These are phyloP conservation scores for Delphinella strobiligena DNA, from an alignment of 2,329 filamentous ascomycete species.

Conservation along the genomic window DNA sequence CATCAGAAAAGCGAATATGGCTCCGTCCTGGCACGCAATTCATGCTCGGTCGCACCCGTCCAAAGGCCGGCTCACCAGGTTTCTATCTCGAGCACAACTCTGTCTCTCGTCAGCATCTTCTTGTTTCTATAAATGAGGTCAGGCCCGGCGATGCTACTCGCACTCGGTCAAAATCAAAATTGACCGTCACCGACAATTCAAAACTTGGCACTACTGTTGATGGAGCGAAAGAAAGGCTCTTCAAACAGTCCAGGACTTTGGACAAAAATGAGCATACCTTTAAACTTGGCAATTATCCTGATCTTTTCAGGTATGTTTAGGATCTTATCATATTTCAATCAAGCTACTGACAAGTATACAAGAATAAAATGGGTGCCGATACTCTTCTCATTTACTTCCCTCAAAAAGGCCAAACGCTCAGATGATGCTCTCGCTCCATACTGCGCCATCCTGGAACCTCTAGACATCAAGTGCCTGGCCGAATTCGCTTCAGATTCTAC, in stretches of 20 bases:
- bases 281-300: slow-evolving; percentile 57
- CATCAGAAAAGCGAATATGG: slow-evolving; percentile 61
- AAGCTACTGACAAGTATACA: slow-evolving; percentile 38
- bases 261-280: slow-evolving; percentile 50
- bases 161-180: slow-evolving; percentile 50
- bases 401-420: slow-evolving; percentile 40
- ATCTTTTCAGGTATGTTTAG: slow-evolving; percentile 42
- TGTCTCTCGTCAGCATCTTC: slow-evolving; percentile 81
- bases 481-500: slow-evolving; percentile 61
- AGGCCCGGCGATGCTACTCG: slow-evolving; percentile 47
- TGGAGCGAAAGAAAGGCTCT: slow-evolving; percentile 48
- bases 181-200: slow-evolving; percentile 70
- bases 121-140: slow-evolving; percentile 58
- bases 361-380: slow-evolving; percentile 71
- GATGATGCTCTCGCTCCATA: slow-evolving; percentile 49
- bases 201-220: slow-evolving; percentile 76
- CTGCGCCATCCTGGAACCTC: slow-evolving; percentile 56
- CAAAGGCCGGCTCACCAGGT: slow-evolving; percentile 3
- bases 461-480: slow-evolving; percentile 77
- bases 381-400: slow-evolving; percentile 71
- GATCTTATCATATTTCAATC: too few species aligned
- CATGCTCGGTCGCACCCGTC: slow-evolving; percentile 65
- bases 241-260: slow-evolving; percentile 51
- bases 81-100: slow-evolving; percentile 55
- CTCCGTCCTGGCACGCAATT: slow-evolving; percentile 75